A percentile compares a stretch with the other conserved stretches of the same genome.
These are phyloP conservation scores for Chiua virens DNA, from an alignment of 768 basidiomycete species.

Conservation along the genomic window DNA sequence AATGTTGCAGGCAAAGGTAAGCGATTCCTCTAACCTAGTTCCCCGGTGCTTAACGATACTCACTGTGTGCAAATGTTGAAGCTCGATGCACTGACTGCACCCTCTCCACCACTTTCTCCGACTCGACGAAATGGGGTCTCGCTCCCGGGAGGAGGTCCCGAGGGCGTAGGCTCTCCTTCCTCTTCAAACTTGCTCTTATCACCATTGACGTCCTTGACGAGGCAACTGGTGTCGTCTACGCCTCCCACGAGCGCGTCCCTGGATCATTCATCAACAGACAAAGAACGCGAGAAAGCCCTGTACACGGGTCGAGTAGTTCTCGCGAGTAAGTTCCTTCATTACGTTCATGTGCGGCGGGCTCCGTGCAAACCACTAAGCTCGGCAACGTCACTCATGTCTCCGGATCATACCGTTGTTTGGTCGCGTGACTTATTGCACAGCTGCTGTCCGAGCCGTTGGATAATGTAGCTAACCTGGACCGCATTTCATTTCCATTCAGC, in stretches of 20 bases:
- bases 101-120: slow-evolving; percentile 28
- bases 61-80: slow-evolving; percentile 19
- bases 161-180: slow-evolving; percentile 20
- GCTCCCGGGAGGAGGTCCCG: slow-evolving; percentile 21
- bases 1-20: slow-evolving; percentile 75
- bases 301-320: slow-evolving; percentile 84
- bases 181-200: slow-evolving; percentile 28
- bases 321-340: slow-evolving; percentile 59
- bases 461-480: slow-evolving; percentile 16
- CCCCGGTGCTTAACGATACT: background rate
- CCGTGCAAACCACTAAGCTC: background rate
- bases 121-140: slow-evolving; percentile 23
- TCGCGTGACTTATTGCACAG: slow-evolving; percentile 9
- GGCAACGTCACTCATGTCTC: slow-evolving; percentile 2
- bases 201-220: slow-evolving; percentile 26
- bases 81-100: slow-evolving; percentile 48
- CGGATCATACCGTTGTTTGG: slow-evolving; percentile 9
- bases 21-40: background rate
- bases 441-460: slow-evolving; percentile 1
- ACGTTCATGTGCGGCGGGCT: background rate
- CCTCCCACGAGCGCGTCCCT: slow-evolving; percentile 16
- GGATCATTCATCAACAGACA: slow-evolving; percentile 41
- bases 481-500: slow-evolving; percentile 36
- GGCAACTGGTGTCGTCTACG: slow-evolving; percentile 29
- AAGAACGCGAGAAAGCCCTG: slow-evolving; percentile 67